phyloP scores from a whole-genome alignment of 352 stramenopile species.

The Globisporangium ultimum region DNA sequence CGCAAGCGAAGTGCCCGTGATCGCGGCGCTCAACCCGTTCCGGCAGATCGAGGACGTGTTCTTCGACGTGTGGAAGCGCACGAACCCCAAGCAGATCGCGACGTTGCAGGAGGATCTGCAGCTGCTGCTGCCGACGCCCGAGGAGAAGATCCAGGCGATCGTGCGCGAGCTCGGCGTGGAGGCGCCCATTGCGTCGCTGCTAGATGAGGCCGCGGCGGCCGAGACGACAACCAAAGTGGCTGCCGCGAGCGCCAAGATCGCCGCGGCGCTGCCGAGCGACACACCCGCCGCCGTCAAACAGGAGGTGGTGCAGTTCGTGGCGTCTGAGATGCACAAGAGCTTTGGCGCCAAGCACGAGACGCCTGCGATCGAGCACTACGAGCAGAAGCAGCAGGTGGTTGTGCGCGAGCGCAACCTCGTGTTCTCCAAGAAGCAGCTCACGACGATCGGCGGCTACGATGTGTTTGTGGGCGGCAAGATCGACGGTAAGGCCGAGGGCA shows the following conservation, averaged over 20 bases:
- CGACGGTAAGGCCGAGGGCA: slow-evolving; percentile 69
- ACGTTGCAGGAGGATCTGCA: slow-evolving; percentile 43
- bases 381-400: slow-evolving; percentile 45
- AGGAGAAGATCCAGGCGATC: slow-evolving; percentile 55
- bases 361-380: slow-evolving; percentile 67
- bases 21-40: slow-evolving; percentile 79
- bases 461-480: slow-evolving; percentile 83
- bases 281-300: slow-evolving; percentile 47
- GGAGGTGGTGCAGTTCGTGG: slow-evolving; percentile 72
- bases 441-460: slow-evolving; percentile 35
- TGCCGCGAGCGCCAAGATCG: slow-evolving; percentile 41
- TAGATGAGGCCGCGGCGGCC: slow-evolving; percentile 44
- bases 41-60: slow-evolving; percentile 85
- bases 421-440: slow-evolving; percentile 74
- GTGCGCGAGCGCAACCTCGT: slow-evolving; percentile 72
- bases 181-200: slow-evolving; percentile 51
- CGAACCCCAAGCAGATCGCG: slow-evolving; percentile 60
- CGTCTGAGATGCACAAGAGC: slow-evolving; percentile 75
- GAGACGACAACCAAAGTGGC: slow-evolving; percentile 43
- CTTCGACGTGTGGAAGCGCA: slow-evolving; percentile 73
- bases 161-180: slow-evolving; percentile 52
- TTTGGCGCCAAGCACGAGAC: slow-evolving; percentile 68
- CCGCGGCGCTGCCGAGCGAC: slow-evolving; percentile 35
- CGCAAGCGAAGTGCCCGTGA: slow-evolving; percentile 82
- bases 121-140: slow-evolving; percentile 34